phyloP scores from a whole-genome alignment of 768 basidiomycete species.

The Stropharia rugosoannulata region DNA sequence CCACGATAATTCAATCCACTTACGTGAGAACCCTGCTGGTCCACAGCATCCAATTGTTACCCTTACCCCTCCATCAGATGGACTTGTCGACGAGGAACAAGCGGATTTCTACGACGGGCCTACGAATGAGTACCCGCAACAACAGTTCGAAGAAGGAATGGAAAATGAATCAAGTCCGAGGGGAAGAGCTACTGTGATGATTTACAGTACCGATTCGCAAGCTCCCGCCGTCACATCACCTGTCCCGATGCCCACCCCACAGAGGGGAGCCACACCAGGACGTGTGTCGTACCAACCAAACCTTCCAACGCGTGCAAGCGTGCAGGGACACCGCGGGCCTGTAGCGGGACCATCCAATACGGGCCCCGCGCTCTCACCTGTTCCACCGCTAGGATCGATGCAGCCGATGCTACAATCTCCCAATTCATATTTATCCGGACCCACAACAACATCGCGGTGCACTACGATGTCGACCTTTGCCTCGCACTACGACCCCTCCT shows the following conservation, averaged over 20 bases:
- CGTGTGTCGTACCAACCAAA: slow-evolving; percentile 18
- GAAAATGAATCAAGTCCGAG: slow-evolving; percentile 1
- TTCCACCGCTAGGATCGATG: not conserved
- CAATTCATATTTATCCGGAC: slow-evolving; percentile 15
- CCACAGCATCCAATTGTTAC: slow-evolving; percentile 29
- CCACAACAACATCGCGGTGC: slow-evolving; percentile 22
- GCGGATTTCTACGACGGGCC: slow-evolving; percentile 23
- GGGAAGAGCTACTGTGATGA: slow-evolving; percentile 15
- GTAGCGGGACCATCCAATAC: not conserved
- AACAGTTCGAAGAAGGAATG: slow-evolving; percentile 2
- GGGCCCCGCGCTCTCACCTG: not conserved
- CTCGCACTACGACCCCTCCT: slow-evolving; percentile 34
- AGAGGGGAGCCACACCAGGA: slow-evolving; percentile 6
- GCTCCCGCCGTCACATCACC: slow-evolving; percentile 10
- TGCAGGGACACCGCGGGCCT: slow-evolving; percentile 8
- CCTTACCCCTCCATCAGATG: slow-evolving; percentile 31
- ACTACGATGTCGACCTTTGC: slow-evolving; percentile 24
- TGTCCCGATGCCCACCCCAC: slow-evolving; percentile 1
- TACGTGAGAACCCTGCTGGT: slow-evolving; percentile 14
- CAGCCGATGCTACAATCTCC: slow-evolving; percentile 1
- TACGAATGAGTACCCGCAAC: slow-evolving; percentile 17
- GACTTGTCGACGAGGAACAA: slow-evolving; percentile 23
- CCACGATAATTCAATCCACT: not conserved
- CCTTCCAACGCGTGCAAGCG: slow-evolving; percentile 15
- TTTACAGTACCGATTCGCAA: slow-evolving; percentile 20